Evolutionary conservation across 192 early-diverging fungal species (phyloP).

Genomic region (Mortierella hygrophila): DNA sequence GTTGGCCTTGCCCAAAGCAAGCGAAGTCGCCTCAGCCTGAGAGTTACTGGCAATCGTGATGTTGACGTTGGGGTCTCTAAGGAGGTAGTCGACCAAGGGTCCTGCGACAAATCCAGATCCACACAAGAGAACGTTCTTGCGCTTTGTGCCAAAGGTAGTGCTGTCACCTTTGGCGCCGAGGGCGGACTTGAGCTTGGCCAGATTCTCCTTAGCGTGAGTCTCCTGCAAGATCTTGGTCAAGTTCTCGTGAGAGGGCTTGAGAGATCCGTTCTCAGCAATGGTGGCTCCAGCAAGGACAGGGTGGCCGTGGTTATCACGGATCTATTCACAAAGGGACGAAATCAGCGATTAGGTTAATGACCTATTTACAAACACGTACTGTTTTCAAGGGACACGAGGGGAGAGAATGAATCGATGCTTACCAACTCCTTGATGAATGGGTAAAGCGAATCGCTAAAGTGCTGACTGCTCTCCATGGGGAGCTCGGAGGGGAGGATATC

Average conservation of each 20-base stretch:
- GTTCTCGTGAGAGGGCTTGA: conserved; percentile 69
- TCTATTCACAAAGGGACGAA: conserved; percentile 25
- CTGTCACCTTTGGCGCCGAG: conserved; percentile 21
- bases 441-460: conserved; percentile 89
- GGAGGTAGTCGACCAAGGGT: conserved; percentile 91
- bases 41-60: conserved; percentile 89
- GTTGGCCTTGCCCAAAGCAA: conserved; percentile 72
- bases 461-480: conserved; percentile 93
- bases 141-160: conserved; percentile 22
- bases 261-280: conserved; percentile 79
- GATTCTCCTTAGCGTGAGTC: conserved; percentile 34
- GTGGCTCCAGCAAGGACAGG: conserved; percentile 82
- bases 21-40: conserved; percentile 74
- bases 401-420: conserved; percentile 19
- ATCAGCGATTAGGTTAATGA: not conserved
- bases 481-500: conserved; percentile 98
- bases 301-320: conserved; percentile 67
- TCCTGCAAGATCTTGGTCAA: conserved; percentile 63
- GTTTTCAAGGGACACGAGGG: not conserved
- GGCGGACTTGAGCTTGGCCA: conserved; percentile 51
- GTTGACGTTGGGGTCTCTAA: conserved; percentile 63
- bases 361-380: not conserved
- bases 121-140: conserved; percentile 75
- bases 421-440: conserved; percentile 88
- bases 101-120: conserved; percentile 94